Evolutionary conservation across 805 yeast genomes (phyloP).

Genomic region (Kurtzmaniella fragi): DNA sequence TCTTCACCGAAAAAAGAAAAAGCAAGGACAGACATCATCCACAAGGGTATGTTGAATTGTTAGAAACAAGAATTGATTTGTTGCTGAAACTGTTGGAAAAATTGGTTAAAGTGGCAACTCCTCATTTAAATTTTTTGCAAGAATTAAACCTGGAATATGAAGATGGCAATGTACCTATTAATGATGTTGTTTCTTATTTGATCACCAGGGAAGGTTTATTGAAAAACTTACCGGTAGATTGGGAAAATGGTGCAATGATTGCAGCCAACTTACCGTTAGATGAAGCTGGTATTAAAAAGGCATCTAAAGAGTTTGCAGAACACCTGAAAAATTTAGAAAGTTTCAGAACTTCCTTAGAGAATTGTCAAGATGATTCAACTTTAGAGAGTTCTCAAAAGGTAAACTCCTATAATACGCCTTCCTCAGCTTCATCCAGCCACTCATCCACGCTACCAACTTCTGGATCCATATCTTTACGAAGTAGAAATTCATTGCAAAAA

Average conservation of each 20-base stretch:
- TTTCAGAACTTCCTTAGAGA: conserved; percentile 2
- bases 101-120: conserved; percentile 23
- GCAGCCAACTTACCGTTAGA: conserved; percentile 30
- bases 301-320: conserved; percentile 29
- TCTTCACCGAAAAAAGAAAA: conserved; percentile 52
- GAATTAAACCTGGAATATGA: conserved; percentile 12
- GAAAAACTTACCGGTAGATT: conserved; percentile 36
- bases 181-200: conserved; percentile 41
- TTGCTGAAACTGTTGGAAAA: conserved; percentile 48
- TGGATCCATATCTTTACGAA: no score
- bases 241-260: conserved; percentile 40
- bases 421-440: no score
- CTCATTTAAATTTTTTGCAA: conserved; percentile 23
- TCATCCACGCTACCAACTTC: no score
- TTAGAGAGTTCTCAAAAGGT: no score
- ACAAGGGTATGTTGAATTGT: conserved; percentile 55
- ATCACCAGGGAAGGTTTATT: conserved; percentile 36
- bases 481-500: neutral
- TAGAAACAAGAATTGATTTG: conserved; percentile 53
- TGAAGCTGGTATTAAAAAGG: conserved; percentile 17
- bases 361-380: neutral
- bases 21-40: conserved; percentile 54
- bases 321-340: conserved; percentile 14
- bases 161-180: conserved; percentile 34
- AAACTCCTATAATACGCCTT: no score